Evolutionary conservation across 2,329 filamentous ascomycete genomes (phyloP).

Genomic region (Microdochium bolleyi): DNA sequence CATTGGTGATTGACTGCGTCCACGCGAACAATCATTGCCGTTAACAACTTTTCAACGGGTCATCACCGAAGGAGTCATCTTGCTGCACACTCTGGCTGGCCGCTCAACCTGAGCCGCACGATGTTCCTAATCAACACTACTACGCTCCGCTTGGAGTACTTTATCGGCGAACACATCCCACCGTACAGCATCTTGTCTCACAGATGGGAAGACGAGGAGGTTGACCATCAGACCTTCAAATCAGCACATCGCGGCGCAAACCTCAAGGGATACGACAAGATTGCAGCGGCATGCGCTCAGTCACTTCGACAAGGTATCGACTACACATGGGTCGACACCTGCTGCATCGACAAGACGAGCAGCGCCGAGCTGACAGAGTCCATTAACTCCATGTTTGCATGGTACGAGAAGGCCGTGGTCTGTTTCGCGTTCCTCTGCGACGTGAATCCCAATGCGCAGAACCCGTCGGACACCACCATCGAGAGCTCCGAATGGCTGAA

Average conservation of each 20-base stretch:
- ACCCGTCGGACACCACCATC: neutral
- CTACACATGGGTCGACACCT: conserved; percentile 9
- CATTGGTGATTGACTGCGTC: too few relatives aligned
- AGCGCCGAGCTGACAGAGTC: conserved; percentile 7
- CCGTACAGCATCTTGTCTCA: conserved; percentile 8
- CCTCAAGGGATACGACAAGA: conserved; percentile 2
- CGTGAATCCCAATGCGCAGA: neutral
- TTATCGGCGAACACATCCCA: conserved; percentile 1
- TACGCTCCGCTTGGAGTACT: conserved; percentile 2
- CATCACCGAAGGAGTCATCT: too few relatives aligned
- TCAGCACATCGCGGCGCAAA: neutral
- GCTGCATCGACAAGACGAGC: conserved; percentile 9
- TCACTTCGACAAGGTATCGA: conserved; percentile 1
- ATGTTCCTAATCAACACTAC: conserved; percentile 8
- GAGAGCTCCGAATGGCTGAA: neutral
- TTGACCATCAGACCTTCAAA: conserved; percentile 3
- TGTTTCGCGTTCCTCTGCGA: conserved; percentile 8
- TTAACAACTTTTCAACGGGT: too few relatives aligned
- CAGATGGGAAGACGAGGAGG: conserved; percentile 6
- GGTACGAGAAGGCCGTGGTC: conserved; percentile 6
- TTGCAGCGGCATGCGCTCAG: conserved; percentile 3
- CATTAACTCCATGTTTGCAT: conserved; percentile 9
- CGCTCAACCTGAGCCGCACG: too few relatives aligned
- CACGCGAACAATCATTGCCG: too few relatives aligned
- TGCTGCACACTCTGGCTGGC: too few relatives aligned